Conservation (phyloP, 257 asterid genomes). For the Verbascum thapsus region DNA sequence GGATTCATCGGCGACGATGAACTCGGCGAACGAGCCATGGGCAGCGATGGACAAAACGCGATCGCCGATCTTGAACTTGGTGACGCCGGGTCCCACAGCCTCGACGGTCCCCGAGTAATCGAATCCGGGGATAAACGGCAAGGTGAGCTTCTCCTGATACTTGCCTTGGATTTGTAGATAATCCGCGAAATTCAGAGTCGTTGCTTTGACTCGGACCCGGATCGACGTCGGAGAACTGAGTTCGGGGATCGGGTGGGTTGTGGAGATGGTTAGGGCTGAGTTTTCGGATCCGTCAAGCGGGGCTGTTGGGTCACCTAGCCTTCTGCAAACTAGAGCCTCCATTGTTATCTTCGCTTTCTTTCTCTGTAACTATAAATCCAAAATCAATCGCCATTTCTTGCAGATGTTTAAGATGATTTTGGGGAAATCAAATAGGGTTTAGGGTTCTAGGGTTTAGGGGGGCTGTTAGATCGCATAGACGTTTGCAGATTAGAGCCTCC, state of each 20-base stretch:
- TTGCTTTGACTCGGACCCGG: slow-evolving; percentile 75
- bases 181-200: slow-evolving; percentile 91
- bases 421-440: too few relatives aligned
- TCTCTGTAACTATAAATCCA: too few relatives aligned
- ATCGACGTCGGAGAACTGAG: slow-evolving; percentile 63
- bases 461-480: too few relatives aligned
- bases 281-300: slow-evolving; percentile 45
- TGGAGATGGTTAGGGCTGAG: slow-evolving; percentile 58
- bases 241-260: slow-evolving; percentile 64
- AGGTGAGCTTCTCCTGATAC: slow-evolving; percentile 82
- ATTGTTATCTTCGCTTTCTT: slow-evolving; percentile 29
- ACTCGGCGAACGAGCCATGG: slow-evolving; percentile 84
- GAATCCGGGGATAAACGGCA: slow-evolving; percentile 90
- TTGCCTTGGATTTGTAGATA: slow-evolving; percentile 84
- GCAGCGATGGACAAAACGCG: slow-evolving; percentile 70
- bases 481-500: too few relatives aligned
- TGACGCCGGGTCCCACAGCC: slow-evolving; percentile 63
- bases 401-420: too few relatives aligned
- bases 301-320: slow-evolving; percentile 81
- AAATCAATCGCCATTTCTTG: too few relatives aligned
- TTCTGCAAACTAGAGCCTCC: slow-evolving; percentile 89
- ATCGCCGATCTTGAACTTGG: slow-evolving; percentile 81
- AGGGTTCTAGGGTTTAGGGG: too few relatives aligned
- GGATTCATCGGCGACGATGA: slow-evolving; percentile 75
- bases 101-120: slow-evolving; percentile 93